Conservation (phyloP, 352 stramenopile species). For the Phytophthora idaei region DNA sequence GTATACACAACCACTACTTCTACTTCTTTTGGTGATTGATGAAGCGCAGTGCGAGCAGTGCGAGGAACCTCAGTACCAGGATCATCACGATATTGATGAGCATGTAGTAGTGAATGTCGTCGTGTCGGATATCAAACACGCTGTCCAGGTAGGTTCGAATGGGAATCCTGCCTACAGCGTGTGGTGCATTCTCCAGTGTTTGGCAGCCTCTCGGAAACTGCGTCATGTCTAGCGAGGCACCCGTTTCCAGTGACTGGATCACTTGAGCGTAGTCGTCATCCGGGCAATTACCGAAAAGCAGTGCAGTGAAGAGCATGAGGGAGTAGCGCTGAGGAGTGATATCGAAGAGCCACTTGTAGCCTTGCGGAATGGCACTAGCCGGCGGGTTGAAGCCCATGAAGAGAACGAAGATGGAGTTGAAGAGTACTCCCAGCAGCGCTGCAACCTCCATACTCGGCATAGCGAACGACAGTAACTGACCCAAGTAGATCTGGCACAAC, state of each 20-base stretch:
- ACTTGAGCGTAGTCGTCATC: conserved; percentile 32
- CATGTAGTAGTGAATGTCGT: conserved; percentile 43
- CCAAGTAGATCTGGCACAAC: conserved; percentile 49
- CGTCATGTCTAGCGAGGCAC: conserved; percentile 22
- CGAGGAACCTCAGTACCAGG: conserved; percentile 45
- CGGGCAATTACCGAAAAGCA: conserved; percentile 38
- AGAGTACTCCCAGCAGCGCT: conserved; percentile 38
- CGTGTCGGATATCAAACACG: conserved; percentile 43
- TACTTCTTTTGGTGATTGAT: conserved; percentile 62
- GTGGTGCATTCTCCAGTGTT: conserved; percentile 32
- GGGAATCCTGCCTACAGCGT: conserved; percentile 27
- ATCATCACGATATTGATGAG: conserved; percentile 42
- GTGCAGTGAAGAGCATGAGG: conserved; percentile 31
- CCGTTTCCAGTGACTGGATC: conserved; percentile 19
- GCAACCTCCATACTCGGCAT: conserved; percentile 46
- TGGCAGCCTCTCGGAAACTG: conserved; percentile 38
- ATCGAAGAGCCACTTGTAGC: conserved; percentile 45
- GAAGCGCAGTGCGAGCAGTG: conserved; percentile 48
- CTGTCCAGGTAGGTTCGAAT: conserved; percentile 42
- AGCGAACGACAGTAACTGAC: conserved; percentile 40
- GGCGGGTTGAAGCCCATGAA: conserved; percentile 62
- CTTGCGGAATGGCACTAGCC: conserved; percentile 31
- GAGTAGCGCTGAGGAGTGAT: conserved; percentile 45
- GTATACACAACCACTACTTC: background rate
- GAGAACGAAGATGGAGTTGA: conserved; percentile 57